Evolutionary conservation across 176 grass and related monocot species (phyloP), one percentile per base, ranked within the genome.

Genomic region (Puya raimondii): DNA sequence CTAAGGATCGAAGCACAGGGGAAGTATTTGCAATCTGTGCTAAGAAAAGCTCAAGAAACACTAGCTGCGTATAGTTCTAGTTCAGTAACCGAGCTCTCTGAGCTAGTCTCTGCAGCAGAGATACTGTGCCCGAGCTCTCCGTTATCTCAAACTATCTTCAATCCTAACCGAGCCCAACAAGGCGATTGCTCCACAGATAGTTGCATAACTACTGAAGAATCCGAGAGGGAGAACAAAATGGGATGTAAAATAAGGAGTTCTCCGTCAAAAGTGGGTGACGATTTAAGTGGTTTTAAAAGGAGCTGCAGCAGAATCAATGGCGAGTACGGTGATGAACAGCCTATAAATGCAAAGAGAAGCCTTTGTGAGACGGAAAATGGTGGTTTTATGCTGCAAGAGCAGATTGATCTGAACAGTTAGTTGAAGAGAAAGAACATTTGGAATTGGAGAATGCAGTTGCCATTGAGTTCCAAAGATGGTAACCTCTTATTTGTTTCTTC

Each of bases 1-100:
- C 71, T 87, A 56, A 88, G 92, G 58, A 91, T 96, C 18, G 92
- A 96, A 81, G 88, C 92, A n/a, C 92, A 96, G 67, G 88, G 85
- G 23, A 86, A 85, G 81, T 96, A 96, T 73, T 81, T 96, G 70
- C 83, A 96, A 56, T 87, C 88, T 12, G 85, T 96, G 65, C 64
- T 96, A 21, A 87, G 49, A 65, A 84, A 80, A 33, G 88, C 92
- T 48, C 76, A 89, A 56, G 80, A 87, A 48, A 76, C 76, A 63
- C 83, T 91, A n/a, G 77, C 79, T 42, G 81, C 72, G 63, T 76
- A 78, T 54, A 51, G 11, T 63, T 11, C 9, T 16, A 81, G 59
- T 51, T 79, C 72, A 17, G 48, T 72, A 66, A 27, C 76, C 16
- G 91, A 90, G 80, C 77, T 88, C 70, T 91, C 85, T 18, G 85